phyloP scores from a whole-genome alignment of 2,329 filamentous ascomycete genomes.

The Claviceps cyperi region DNA sequence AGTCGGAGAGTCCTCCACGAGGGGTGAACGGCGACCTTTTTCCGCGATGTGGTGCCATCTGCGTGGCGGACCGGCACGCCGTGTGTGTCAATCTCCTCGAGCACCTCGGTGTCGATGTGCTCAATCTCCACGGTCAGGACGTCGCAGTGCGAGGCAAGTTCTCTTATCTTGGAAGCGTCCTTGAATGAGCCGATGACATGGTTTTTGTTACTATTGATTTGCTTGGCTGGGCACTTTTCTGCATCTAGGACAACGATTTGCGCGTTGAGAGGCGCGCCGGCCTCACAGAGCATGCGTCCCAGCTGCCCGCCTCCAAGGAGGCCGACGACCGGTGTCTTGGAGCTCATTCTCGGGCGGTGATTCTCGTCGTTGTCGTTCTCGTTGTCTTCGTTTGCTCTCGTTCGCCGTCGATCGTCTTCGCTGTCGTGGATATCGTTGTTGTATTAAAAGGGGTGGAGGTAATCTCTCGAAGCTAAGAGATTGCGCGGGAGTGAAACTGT shows the following conservation, averaged over 20 bases:
- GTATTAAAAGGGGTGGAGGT: too few relatives aligned
- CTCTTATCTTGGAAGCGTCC: conserved; percentile 60
- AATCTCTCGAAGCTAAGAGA: too few relatives aligned
- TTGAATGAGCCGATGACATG: conserved; percentile 85
- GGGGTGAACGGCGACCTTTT: conserved; percentile 54
- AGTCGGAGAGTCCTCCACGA: conserved; percentile 74
- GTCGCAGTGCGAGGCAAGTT: conserved; percentile 64
- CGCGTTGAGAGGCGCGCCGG: conserved; percentile 61
- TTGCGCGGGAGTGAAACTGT: too few relatives aligned
- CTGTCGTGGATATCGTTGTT: too few relatives aligned
- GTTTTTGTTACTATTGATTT: conserved; percentile 59
- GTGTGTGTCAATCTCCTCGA: conserved; percentile 63
- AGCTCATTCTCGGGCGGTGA: conserved; percentile 1
- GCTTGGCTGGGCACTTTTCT: conserved; percentile 65
- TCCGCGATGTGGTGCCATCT: conserved; percentile 13
- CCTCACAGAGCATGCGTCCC: conserved; percentile 86
- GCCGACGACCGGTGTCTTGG: conserved; percentile 29
- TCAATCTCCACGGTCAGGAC: conserved; percentile 90
- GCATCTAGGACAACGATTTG: conserved; percentile 68
- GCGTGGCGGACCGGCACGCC: conserved; percentile 37
- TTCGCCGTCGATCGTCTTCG: too few relatives aligned
- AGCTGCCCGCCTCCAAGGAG: conserved; percentile 56
- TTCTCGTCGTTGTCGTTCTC: too few relatives aligned
- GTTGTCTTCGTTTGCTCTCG: too few relatives aligned
- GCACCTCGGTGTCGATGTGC: conserved; percentile 78